These are phyloP conservation scores for Nigrospora oryzae DNA, from an alignment of 2,329 filamentous ascomycete genomes.

Conservation along the genomic window DNA sequence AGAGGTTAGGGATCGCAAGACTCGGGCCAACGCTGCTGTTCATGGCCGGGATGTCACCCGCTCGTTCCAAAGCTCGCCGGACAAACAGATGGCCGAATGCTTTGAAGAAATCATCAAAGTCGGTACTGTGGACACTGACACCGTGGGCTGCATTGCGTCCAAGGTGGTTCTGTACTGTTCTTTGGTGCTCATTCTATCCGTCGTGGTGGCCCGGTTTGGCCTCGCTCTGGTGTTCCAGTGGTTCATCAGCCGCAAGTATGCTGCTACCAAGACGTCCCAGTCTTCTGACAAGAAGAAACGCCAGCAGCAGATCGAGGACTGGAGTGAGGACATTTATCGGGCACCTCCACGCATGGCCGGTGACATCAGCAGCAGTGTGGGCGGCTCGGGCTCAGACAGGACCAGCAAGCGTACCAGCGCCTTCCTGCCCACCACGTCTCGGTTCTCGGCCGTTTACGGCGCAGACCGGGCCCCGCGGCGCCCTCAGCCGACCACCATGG, in stretches of 20 bases:
- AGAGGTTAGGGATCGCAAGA: slow-evolving; percentile 62
- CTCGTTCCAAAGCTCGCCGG: slow-evolving; percentile 67
- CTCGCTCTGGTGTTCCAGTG: slow-evolving; percentile 90
- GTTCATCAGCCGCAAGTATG: slow-evolving; percentile 85
- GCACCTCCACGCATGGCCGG: slow-evolving; percentile 75
- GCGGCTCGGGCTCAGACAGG: slow-evolving; percentile 57
- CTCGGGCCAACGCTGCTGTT: slow-evolving; percentile 51
- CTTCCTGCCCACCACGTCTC: slow-evolving; percentile 87
- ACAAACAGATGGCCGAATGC: slow-evolving; percentile 80
- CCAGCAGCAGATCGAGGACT: slow-evolving; percentile 91
- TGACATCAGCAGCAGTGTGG: slow-evolving; percentile 59
- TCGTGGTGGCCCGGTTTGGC: slow-evolving; percentile 80
- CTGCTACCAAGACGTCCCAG: slow-evolving; percentile 77
- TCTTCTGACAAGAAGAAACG: slow-evolving; percentile 74
- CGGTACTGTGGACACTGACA: slow-evolving; percentile 90
- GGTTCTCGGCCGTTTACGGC: slow-evolving; percentile 87
- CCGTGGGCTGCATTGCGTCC: slow-evolving; percentile 93
- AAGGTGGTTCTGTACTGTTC: slow-evolving; percentile 95
- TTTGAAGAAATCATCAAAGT: slow-evolving; percentile 93
- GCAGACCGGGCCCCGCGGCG: slow-evolving; percentile 50
- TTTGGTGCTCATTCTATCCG: slow-evolving; percentile 80
- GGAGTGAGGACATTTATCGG: slow-evolving; percentile 95
- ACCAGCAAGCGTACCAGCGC: slow-evolving; percentile 71
- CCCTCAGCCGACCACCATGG: slow-evolving; percentile 80
- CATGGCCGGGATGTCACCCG: slow-evolving; percentile 85